These are phyloP conservation scores for Beta macrorhiza DNA, from an alignment of 179 eudicot genomes.

Conservation along the genomic window DNA sequence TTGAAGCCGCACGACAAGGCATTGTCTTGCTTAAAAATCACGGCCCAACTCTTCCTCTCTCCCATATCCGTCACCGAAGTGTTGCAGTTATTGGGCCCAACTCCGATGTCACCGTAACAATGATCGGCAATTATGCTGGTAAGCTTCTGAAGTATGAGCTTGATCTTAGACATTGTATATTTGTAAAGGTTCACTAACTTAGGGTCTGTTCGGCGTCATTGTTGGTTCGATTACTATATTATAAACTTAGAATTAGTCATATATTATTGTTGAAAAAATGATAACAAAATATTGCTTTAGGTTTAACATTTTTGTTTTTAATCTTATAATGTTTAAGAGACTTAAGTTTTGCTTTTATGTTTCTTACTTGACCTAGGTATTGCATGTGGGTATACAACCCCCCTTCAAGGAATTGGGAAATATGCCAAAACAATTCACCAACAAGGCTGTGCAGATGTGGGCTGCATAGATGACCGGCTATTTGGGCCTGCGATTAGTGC, in stretches of 20 bases:
- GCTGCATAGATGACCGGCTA: conserved; percentile 38
- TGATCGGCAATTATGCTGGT: conserved; percentile 78
- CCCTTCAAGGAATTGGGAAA: conserved; percentile 51
- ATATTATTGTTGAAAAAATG: no score
- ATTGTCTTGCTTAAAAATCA: conserved; percentile 61
- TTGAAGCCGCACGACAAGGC: conserved; percentile 65
- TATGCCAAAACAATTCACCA: conserved; percentile 51
- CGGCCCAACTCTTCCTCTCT: conserved; percentile 49
- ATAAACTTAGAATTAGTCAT: no score
- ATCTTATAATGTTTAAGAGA: no score
- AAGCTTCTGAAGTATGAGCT: background rate
- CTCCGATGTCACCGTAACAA: conserved; percentile 54
- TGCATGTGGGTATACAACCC: conserved; percentile 60
- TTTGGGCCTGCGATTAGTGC: conserved; percentile 51
- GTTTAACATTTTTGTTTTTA: no score
- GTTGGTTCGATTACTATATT: no score
- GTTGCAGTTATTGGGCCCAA: conserved; percentile 74
- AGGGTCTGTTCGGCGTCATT: no score
- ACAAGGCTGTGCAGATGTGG: conserved; percentile 53
- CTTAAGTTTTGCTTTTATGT: background rate
- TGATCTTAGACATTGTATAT: background rate
- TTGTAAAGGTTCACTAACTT: no score
- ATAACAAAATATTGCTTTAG: no score
- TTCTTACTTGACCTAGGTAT: conserved; percentile 34
- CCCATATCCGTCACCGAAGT: conserved; percentile 40